phyloP scores from a whole-genome alignment of 139 green algal genomes.

The Pleodorina starrii region DNA sequence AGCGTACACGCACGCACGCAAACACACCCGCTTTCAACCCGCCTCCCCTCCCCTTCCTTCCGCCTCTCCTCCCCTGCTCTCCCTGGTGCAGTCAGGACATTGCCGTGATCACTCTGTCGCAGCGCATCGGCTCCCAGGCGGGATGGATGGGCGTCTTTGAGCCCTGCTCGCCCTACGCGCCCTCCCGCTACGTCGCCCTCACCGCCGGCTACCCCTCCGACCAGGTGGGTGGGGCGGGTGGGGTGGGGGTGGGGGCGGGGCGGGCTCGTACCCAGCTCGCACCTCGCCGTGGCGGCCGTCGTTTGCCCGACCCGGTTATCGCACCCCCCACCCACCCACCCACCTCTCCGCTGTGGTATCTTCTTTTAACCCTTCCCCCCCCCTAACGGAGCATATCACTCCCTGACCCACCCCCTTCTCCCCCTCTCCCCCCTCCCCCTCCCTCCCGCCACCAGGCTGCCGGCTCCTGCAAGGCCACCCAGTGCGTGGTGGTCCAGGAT shows the following conservation, averaged over 20 bases:
- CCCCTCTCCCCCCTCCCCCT: no score
- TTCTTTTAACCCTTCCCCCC: no score
- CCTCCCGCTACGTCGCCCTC: constrained; percentile 29
- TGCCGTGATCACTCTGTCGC: constrained; percentile 53
- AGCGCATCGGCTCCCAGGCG: constrained; percentile 46
- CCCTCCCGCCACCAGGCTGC: constrained; percentile 50
- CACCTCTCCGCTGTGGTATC: no score
- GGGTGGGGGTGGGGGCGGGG: no score
- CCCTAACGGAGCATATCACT: no score
- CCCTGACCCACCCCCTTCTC: no score
- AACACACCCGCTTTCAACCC: background rate
- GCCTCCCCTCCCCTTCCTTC: background rate
- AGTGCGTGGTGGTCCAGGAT: constrained; percentile 43
- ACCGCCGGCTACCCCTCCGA: constrained; percentile 63
- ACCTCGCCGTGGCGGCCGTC: no score
- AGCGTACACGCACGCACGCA: no score
- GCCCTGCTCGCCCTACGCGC: constrained; percentile 48
- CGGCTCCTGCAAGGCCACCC: constrained; percentile 58
- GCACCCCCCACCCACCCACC: no score
- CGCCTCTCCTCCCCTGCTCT: background rate
- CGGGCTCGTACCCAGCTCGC: no score
- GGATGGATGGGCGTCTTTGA: constrained; percentile 66
- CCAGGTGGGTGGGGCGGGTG: no score
- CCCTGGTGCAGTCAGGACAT: constrained; percentile 49
- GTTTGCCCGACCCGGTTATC: no score